Evolutionary conservation across 2,329 filamentous ascomycete species (phyloP), one percentile per base, ranked within the genome.

Genomic region (Neonectria ditissima): DNA sequence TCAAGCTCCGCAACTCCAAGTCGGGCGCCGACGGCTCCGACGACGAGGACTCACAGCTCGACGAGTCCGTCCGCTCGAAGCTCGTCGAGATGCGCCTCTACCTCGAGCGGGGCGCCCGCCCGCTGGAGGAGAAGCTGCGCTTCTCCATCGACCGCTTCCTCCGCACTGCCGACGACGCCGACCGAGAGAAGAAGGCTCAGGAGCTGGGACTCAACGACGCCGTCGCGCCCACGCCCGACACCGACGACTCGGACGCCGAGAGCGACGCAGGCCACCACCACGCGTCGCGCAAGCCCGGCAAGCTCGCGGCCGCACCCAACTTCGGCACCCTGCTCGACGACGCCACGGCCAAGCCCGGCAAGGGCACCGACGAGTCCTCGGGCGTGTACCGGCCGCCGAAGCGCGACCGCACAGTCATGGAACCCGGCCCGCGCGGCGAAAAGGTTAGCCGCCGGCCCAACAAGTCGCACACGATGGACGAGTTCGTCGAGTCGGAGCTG

Each of bases 71-170:
- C 0, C 90, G 96, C 2, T 90, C 91, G 70, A 97, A 97, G 76
- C 85, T 99, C n/a, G 89, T 94, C 18, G 94, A 97, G 78, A 83
- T 97, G 55, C 88, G 95, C n/a, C 84, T 97, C 1, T 98, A 97
- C 76, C 84, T 99, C 1, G 97, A 99, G 75, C 94, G 94, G 76
- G 97, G 96, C 69, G 92, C 97, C 4, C 89, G 92, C 16, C 96
- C 96, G 0, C 81, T 98, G 16, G 97, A 99, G 80, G 91, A 91
- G 69, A 92, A 94, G 72, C 81, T 99, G 65, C 95, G 94, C 69
- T 99, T 97, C 80, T 94, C 97, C 77, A 93, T 99, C 73, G 95
- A 98, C 79, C 96, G 97, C 76, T 94, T 97, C 26, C 84, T 99
- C 20, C 91, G 93, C 67, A 92, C 93, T 0, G 94, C 94, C 37